Evolutionary conservation across 306 rosid species (phyloP).

Genomic region (Prinsepia uniflora): DNA sequence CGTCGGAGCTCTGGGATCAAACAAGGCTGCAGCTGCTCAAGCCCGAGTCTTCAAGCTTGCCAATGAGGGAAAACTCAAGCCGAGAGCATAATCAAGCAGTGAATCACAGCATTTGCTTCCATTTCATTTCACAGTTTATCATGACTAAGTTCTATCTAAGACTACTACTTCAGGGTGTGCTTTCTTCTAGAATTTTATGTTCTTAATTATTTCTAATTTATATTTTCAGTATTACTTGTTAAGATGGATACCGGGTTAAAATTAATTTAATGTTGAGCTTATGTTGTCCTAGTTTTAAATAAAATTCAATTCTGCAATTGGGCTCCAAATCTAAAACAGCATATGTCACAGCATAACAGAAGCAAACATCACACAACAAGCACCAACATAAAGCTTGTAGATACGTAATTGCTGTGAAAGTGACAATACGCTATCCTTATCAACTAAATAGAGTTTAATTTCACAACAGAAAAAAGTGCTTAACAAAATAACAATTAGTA

Average conservation of each 20-base stretch:
- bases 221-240: conserved; percentile 3
- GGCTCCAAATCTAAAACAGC: neutral
- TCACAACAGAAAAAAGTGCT: neutral
- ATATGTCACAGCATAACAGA: neutral
- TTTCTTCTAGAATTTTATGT: conserved; percentile 5
- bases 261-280: neutral
- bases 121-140: conserved; percentile 2
- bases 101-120: conserved; percentile 17
- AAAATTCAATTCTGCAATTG: neutral
- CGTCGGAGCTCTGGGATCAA: conserved; percentile 50
- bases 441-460: neutral
- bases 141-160: neutral
- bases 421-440: neutral
- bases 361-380: neutral
- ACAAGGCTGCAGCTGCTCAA: conserved; percentile 68
- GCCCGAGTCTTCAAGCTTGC: conserved; percentile 78
- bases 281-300: neutral
- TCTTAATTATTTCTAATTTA: neutral
- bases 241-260: neutral
- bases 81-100: conserved; percentile 27
- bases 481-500: neutral
- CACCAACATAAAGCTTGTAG: neutral
- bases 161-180: conserved; percentile 6
- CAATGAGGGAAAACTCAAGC: conserved; percentile 69
- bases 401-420: neutral